These are phyloP conservation scores for Xylariaceae sp. DNA, from an alignment of 2,329 filamentous ascomycete genomes.

Conservation along the genomic window DNA sequence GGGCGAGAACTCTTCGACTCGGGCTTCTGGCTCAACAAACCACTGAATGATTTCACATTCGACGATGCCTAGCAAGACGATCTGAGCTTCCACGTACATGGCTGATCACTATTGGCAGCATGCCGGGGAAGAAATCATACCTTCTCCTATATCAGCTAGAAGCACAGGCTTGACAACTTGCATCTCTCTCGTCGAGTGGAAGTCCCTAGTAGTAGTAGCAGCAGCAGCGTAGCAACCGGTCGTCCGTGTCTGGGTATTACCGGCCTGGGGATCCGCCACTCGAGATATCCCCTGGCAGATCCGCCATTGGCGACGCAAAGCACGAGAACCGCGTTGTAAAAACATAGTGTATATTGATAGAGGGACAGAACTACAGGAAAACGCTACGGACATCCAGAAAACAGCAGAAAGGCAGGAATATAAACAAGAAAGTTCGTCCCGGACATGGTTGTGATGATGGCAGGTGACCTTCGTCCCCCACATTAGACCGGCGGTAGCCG, in stretches of 20 bases:
- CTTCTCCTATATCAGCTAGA: conserved; percentile 81
- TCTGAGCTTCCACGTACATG: conserved; percentile 4
- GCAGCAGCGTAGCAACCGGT: conserved; percentile 26
- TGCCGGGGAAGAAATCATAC: conserved; percentile 37
- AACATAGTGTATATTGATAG: conserved; percentile 43
- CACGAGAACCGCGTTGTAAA: conserved; percentile 47
- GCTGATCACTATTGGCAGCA: neutral
- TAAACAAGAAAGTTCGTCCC: conserved; percentile 10
- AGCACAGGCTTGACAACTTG: conserved; percentile 70
- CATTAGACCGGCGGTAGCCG: conserved; percentile 29
- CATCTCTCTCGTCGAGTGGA: conserved; percentile 46
- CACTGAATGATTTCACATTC: conserved; percentile 99
- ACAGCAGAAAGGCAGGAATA: conserved; percentile 3
- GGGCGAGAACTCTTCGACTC: conserved; percentile 96
- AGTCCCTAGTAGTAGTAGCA: conserved; percentile 38
- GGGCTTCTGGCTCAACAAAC: conserved; percentile 94
- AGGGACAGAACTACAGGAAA: neutral
- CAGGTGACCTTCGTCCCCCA: conserved; percentile 20
- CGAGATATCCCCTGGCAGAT: conserved; percentile 38
- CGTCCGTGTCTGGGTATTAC: conserved; percentile 20
- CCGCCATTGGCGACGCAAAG: conserved; percentile 47
- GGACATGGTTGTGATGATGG: conserved; percentile 4
- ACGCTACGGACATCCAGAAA: neutral
- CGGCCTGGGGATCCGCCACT: conserved; percentile 29
- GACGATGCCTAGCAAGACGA: conserved; percentile 68